Base-by-base conservation (phyloP, 768 basidiomycete genomes). In the Mycena alexandri region DNA sequence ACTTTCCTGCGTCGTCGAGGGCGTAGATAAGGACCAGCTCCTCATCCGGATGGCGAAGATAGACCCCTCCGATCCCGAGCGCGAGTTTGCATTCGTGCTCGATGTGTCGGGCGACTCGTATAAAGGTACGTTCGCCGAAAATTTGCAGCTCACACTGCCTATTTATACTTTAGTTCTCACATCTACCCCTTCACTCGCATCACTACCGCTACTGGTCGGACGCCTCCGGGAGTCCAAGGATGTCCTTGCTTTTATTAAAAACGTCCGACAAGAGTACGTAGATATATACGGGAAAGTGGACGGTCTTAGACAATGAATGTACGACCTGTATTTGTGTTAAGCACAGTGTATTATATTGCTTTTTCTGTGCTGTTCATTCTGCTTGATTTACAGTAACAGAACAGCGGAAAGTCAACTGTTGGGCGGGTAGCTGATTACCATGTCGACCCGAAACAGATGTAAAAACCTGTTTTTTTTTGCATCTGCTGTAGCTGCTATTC, bases 11-110 rank as follows among this genome's bases (percentile, higher is more conserved):
- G 78, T 83, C 17, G 85, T 96, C n/a, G 93, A 96, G 76, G 94
- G 94, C 43, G 86, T 96, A 46, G 89, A 89, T 72, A 83, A 82
- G 41, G 90, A 93, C 75, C 85, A 88, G 52, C 83, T 96, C 21
- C 84, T 95, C 51, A 80, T 96, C 61, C 88, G 90, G 6, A 95
- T 95, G 76, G 84, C 85, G 12, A 79, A 87, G 62, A 74, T 95
- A 42, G 91, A 94, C 73, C 80, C 84, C 6, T 69, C 78, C 4
- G 86, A 91, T 51, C 81, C 83, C 2, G 82, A 86, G 11, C 82
- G 86, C 34, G 93, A 94, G 70, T 93, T 89, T 64, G 89, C 85
- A 64, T 81, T 96, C 64, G 89, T 94, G 0, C 76, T 96, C n/a
- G 93, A 96, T 73, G 82, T 93, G 21, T 88, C 90, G 3, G 79